Conservation (phyloP, 345 rosid species). For the Eucalyptus caleyi region DNA sequence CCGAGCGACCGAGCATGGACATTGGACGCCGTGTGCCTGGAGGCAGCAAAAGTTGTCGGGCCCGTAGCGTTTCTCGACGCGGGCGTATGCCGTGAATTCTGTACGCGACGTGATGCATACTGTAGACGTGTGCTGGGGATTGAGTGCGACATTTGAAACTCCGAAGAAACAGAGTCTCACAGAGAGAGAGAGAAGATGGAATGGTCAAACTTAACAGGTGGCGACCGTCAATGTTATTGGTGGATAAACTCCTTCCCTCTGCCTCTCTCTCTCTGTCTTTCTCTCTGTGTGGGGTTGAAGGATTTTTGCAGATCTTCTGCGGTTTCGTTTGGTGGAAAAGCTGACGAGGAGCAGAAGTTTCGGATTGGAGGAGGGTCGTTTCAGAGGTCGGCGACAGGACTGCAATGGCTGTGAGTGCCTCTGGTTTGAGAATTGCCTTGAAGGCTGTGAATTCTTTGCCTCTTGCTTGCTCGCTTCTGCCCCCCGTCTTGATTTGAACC, state of each 20-base stretch:
- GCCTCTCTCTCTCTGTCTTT: not conserved
- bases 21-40: not conserved
- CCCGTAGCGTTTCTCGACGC: not conserved
- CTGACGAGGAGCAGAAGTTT: not conserved
- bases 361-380: not conserved
- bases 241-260: not conserved
- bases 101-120: not conserved
- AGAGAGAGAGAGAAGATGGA: not conserved
- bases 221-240: no score
- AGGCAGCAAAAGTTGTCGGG: not conserved
- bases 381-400: not conserved
- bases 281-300: not conserved
- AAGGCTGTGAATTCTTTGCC: not conserved
- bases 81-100: not conserved
- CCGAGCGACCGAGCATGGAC: not conserved
- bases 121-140: not conserved
- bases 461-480: not conserved
- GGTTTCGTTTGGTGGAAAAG: not conserved
- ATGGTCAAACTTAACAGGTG: no score
- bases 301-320: not conserved
- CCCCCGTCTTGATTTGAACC: not conserved
- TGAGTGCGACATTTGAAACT: conserved; percentile 15
- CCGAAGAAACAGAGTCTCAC: not conserved
- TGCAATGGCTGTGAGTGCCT: conserved; percentile 55
- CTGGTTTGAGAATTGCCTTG: not conserved